Evolutionary conservation across 2,329 filamentous ascomycete genomes (phyloP), one percentile per base, ranked within the genome.

Genomic region (Xylariaceae sp.): DNA sequence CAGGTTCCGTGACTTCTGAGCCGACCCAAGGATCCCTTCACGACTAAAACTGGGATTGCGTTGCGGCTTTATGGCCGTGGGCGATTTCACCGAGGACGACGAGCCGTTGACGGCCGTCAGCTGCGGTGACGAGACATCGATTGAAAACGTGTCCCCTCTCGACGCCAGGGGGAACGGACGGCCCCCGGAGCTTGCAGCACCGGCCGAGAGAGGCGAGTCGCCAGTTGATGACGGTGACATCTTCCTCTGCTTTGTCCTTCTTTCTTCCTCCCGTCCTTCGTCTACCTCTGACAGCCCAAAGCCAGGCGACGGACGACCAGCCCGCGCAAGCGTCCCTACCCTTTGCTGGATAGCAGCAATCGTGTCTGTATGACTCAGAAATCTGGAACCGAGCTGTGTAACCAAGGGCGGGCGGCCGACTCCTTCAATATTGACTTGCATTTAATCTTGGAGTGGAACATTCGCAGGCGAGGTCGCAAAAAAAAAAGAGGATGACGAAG

Each of bases 211-310:
- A 50, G 71, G 69, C 46, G 72, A 75, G 59, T 73, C 70, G 55
- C 66, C 69, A 50, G 69, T 73, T 53, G 70, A 74, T 26, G 70
- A 74, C 54, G 70, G 70, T 59, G 70, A 67, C 70, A 74, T 73
- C 56, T 59, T 44, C 14, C n/a, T 28, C 24, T 21, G 32, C 32
- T 24, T 18, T 14, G 12, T 21, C 18, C 15, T 13, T 13, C 31
- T 13, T 19, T 33, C 31, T 33, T 18, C 19, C 17, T 21, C 11
- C 31, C 16, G n/a, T 21, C n/a, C 16, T 33, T 18, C 16, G 9
- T 17, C 44, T 32, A 4, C 17, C 31, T 31, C 19, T 34, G 27
- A 28, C 18, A 68, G 54, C 64, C 68, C 50, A 66, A 71, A 71
- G 56, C 68, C 71, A 24, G 70, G 73, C 56, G 69, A 69, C n/a